These are phyloP conservation scores for Ophiostoma angusticollis DNA, from an alignment of 2,329 filamentous ascomycete species.

Conservation along the genomic window DNA sequence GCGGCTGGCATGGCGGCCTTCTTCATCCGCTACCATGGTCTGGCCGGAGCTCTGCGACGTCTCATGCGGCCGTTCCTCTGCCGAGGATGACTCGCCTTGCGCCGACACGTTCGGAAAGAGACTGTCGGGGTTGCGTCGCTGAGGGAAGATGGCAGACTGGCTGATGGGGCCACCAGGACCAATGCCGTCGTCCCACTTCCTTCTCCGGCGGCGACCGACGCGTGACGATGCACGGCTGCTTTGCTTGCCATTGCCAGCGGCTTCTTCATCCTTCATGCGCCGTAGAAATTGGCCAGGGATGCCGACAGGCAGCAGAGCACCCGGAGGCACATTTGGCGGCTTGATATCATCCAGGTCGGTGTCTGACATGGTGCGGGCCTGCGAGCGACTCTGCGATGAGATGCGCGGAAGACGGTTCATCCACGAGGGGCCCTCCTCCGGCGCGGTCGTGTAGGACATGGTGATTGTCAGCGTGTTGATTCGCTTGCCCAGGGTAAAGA, in stretches of 20 bases:
- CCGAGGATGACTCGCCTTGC: constrained; percentile 11
- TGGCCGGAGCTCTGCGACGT: constrained; percentile 7
- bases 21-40: neutral
- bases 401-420: constrained; percentile 80
- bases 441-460: constrained; percentile 86
- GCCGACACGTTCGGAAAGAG: neutral
- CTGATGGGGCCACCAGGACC: constrained; percentile 78
- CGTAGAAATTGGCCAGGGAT: constrained; percentile 67
- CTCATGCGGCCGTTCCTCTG: constrained; percentile 17
- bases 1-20: neutral
- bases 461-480: constrained; percentile 95
- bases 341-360: constrained; percentile 55
- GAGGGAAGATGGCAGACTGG: constrained; percentile 77
- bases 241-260: constrained; percentile 34
- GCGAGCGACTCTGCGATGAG: constrained; percentile 57
- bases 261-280: constrained; percentile 66
- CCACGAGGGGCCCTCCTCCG: constrained; percentile 82
- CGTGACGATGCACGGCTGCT: constrained; percentile 47
- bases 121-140: constrained; percentile 23
- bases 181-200: constrained; percentile 56
- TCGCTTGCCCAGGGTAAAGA: constrained; percentile 93
- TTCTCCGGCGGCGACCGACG: constrained; percentile 50
- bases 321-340: constrained; percentile 49
- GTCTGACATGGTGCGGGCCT: constrained; percentile 75
- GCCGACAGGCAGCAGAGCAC: constrained; percentile 58